A percentile compares a stretch with the other conserved stretches of the same genome.
Conservation (phyloP, 345 rosid genomes). For the Cardamine resedifolia region DNA sequence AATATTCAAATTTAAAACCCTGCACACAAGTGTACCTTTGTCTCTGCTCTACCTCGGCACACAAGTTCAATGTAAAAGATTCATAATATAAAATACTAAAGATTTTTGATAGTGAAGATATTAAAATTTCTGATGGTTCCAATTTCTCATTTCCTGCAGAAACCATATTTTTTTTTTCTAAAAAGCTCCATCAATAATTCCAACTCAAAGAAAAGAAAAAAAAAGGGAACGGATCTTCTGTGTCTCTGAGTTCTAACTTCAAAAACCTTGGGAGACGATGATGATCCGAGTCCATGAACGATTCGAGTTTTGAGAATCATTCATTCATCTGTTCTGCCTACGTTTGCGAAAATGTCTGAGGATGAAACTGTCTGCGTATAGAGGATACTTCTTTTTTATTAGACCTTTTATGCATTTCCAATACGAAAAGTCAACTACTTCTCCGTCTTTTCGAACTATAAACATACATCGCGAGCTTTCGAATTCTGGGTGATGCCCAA, state of each 20-base stretch:
- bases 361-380: conserved; percentile 87
- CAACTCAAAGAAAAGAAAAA: conserved; percentile 23
- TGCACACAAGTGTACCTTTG: conserved; percentile 2
- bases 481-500: conserved; percentile 85
- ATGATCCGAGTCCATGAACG: conserved; percentile 14
- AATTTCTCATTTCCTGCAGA: conserved; percentile 20
- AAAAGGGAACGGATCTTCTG: conserved; percentile 13
- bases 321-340: conserved; percentile 45
- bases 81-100: conserved; percentile 21
- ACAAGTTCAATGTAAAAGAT: conserved; percentile 11
- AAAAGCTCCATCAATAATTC: conserved; percentile 16
- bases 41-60: conserved; percentile 12
- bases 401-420: conserved; percentile 98
- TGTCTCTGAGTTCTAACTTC: conserved; percentile 25
- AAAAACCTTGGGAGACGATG: conserved; percentile 30
- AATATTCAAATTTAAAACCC: neutral
- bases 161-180: conserved; percentile 18
- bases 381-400: conserved; percentile 85
- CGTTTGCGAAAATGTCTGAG: conserved; percentile 77
- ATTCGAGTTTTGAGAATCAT: conserved; percentile 30
- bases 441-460: conserved; percentile 79
- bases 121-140: conserved; percentile 6
- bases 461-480: conserved; percentile 78
- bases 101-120: conserved; percentile 12
- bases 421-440: conserved; percentile 79